Conservation (phyloP, 2,329 filamentous ascomycete species). For the Fusarium sp. region DNA sequence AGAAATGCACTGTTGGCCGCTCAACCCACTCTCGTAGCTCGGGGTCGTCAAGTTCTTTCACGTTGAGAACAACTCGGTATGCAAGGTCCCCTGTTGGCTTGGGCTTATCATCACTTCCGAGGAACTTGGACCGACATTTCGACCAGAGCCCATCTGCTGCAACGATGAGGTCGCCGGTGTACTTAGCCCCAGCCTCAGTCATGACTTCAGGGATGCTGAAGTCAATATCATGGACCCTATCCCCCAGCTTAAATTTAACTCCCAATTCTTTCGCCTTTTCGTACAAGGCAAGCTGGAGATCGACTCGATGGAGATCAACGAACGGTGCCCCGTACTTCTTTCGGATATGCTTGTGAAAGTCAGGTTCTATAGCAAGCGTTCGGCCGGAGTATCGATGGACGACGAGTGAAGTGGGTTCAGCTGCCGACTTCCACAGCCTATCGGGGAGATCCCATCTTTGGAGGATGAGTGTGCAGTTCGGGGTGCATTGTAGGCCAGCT, state of each 20-base stretch:
- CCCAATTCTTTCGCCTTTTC: constrained; percentile 65
- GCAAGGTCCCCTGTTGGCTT: constrained; percentile 73
- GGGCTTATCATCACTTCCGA: constrained; percentile 61
- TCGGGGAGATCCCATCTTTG: constrained; percentile 63
- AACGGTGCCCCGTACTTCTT: constrained; percentile 69
- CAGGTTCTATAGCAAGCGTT: constrained; percentile 62
- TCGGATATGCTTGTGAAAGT: constrained; percentile 66
- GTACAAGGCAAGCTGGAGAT: constrained; percentile 67
- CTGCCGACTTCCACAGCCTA: constrained; percentile 53
- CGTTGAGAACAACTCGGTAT: constrained; percentile 69
- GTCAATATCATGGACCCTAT: constrained; percentile 61
- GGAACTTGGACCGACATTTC: constrained; percentile 62
- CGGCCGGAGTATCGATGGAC: constrained; percentile 66
- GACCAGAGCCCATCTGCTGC: constrained; percentile 76
- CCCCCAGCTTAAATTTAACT: constrained; percentile 62
- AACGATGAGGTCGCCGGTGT: constrained; percentile 57
- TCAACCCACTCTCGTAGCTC: constrained; percentile 65
- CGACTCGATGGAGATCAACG: constrained; percentile 71
- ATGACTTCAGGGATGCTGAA: constrained; percentile 59
- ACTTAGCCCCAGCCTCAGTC: constrained; percentile 53
- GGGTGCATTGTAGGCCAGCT: constrained; percentile 66
- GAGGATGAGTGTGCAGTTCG: constrained; percentile 63
- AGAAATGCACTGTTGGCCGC: constrained; percentile 68
- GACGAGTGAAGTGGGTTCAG: constrained; percentile 60
- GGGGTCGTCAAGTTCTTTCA: constrained; percentile 64